phyloP scores from a whole-genome alignment of 495 filamentous ascomycete species.

The Tuber magnatum region DNA sequence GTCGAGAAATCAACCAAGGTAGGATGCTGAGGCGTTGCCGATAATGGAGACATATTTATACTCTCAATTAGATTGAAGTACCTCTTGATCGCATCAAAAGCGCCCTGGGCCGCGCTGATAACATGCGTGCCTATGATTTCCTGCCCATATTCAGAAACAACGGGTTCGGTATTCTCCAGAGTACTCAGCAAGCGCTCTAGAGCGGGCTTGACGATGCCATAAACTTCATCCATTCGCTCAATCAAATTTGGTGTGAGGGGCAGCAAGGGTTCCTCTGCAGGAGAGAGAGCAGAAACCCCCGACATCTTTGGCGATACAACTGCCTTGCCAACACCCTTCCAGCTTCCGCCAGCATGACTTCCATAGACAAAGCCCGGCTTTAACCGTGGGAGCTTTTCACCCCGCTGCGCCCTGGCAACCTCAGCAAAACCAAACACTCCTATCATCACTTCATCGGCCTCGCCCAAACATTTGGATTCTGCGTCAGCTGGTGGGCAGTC shows the following conservation, averaged over 20 bases:
- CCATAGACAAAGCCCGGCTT: slow-evolving; percentile 85
- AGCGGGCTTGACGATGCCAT: slow-evolving; percentile 41
- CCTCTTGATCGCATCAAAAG: slow-evolving; percentile 35
- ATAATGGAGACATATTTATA: slow-evolving; percentile 35
- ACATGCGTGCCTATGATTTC: slow-evolving; percentile 28
- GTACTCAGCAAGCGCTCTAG: slow-evolving; percentile 67
- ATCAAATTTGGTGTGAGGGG: slow-evolving; percentile 65
- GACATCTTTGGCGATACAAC: slow-evolving; percentile 12
- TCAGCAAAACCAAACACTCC: slow-evolving; percentile 95
- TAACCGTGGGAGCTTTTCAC: slow-evolving; percentile 79
- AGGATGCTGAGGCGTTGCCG: slow-evolving; percentile 54
- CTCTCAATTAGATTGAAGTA: slow-evolving; percentile 39
- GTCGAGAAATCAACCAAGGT: slow-evolving; percentile 78
- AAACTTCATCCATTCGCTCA: slow-evolving; percentile 76
- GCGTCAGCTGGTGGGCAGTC: slow-evolving; percentile 71
- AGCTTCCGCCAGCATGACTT: slow-evolving; percentile 73
- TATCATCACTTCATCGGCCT: slow-evolving; percentile 88
- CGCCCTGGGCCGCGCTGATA: slow-evolving; percentile 26
- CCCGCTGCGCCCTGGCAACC: slow-evolving; percentile 82
- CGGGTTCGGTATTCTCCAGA: slow-evolving; percentile 28
- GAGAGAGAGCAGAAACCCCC: slow-evolving; percentile 5
- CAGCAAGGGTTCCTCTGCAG: slow-evolving; percentile 64
- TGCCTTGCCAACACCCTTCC: slow-evolving; percentile 51
- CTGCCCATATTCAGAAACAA: slow-evolving; percentile 32
- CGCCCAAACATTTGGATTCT: slow-evolving; percentile 91